These are phyloP conservation scores for Pichia nanzhaoensis DNA, from an alignment of 805 yeast species.

Conservation along the genomic window DNA sequence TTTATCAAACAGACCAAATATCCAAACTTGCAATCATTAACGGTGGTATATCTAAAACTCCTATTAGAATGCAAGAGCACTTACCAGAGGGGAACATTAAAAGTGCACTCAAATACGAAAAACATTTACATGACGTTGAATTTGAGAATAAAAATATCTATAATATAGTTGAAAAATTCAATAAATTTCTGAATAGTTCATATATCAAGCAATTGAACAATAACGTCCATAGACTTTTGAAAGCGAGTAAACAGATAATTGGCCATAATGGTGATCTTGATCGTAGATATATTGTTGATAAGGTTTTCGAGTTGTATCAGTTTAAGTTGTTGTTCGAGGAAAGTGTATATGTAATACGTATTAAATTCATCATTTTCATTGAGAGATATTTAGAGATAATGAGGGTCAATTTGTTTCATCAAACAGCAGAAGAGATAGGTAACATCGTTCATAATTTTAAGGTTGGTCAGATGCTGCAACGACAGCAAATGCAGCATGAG, in stretches of 20 bases:
- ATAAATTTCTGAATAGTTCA: neutral
- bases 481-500: neutral
- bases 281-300: neutral
- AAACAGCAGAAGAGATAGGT: neutral
- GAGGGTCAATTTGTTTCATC: neutral
- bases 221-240: neutral
- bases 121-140: constrained; percentile 5
- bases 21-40: constrained; percentile 12
- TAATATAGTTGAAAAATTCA: constrained; percentile 1
- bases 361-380: constrained; percentile 3
- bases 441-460: neutral
- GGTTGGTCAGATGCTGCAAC: neutral
- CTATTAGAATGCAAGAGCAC: constrained; percentile 12
- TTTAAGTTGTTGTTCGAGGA: constrained; percentile 3
- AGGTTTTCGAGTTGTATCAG: constrained; percentile 1
- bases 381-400: neutral
- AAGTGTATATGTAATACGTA: neutral
- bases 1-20: constrained; percentile 12
- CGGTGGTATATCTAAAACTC: constrained; percentile 11
- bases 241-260: neutral
- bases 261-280: neutral
- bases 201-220: neutral
- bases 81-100: constrained; percentile 8
- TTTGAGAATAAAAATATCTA: constrained; percentile 15
- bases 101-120: constrained; percentile 10